Conservation (phyloP, 2,329 filamentous ascomycete genomes). For the Tolypocladium guangdongense region DNA sequence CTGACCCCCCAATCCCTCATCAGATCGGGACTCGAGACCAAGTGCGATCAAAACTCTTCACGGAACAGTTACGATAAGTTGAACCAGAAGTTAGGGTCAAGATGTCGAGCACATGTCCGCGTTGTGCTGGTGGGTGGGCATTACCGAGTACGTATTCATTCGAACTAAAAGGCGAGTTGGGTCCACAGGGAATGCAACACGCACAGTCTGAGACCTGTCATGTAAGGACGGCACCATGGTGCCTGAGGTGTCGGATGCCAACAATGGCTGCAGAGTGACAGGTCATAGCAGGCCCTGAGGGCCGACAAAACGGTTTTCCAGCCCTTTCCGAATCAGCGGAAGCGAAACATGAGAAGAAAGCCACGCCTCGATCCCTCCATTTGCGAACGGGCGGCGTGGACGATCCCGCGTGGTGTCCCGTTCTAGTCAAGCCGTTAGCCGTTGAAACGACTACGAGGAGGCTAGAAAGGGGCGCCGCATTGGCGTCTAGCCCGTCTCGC, state of each 20-base stretch:
- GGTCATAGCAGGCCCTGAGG: background rate
- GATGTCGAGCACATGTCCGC: background rate
- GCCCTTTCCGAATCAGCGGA: background rate
- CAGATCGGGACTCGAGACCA: background rate
- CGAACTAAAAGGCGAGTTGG: background rate
- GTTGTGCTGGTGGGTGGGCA: background rate
- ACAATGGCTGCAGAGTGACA: background rate
- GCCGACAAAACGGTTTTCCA: background rate
- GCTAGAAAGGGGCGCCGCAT: background rate
- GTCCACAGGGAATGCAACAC: background rate
- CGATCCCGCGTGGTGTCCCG: slow-evolving; percentile 1
- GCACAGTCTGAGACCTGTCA: background rate
- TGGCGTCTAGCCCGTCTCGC: background rate
- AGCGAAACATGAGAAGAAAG: background rate
- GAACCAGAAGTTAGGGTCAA: background rate
- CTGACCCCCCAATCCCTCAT: background rate
- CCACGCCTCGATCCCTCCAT: background rate
- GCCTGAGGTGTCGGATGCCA: background rate
- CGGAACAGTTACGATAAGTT: background rate
- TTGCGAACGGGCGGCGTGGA: background rate
- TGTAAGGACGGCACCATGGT: background rate
- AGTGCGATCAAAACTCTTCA: background rate
- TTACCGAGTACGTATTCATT: background rate
- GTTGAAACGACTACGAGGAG: background rate
- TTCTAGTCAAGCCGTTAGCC: background rate